Evolutionary conservation across 306 rosid species (phyloP), one percentile per base, ranked within the genome.

Genomic region (Ochetophila trinervis): DNA sequence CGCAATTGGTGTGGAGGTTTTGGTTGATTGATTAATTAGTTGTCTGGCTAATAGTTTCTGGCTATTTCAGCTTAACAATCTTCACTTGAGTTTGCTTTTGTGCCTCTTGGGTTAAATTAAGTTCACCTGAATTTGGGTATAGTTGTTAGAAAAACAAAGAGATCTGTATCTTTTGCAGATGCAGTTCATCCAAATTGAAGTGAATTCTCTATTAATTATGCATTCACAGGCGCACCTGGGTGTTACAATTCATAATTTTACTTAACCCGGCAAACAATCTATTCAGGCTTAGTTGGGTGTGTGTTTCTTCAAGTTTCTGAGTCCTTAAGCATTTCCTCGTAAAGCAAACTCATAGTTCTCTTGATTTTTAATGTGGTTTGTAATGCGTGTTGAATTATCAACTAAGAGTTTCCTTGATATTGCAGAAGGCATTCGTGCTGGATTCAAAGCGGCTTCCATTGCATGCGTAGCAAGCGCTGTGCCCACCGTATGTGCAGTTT

Each of bases 391-490:
- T 5, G 16, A 18, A 12, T 65, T 12, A 4, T 9, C 44, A 27
- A 53, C 62, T 71, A 50, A 18, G 60, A 54, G 10, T 70, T 63
- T 82, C 52, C 62, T 47, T 80, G 30, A 76, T 55, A 66, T 50
- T 79, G 83, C 91, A 93, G 98, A 89, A 65, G 93, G 98, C 0
- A 79, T 84, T 66, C 91, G 83, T 62, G 83, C 87, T 14, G 98
- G 98, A 64, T 76, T 89, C 76, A 93, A 81, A 82, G 81, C 93
- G 1, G 94, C 91, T 76, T 58, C 71, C 19, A 64, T 86, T 57
- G 86, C 81, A 37, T 76, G 79, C 34, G 79, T 78, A 4, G 83
- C 57, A 55, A 89, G 81, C 66, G 79, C 97, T 18, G 86, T 87
- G 70, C 91, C 97, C 27, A 93, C 98, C 0, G 98, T 89, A 84